These are phyloP conservation scores for Podila clonocystis DNA, from an alignment of 192 early-diverging fungal genomes.

Conservation along the genomic window DNA sequence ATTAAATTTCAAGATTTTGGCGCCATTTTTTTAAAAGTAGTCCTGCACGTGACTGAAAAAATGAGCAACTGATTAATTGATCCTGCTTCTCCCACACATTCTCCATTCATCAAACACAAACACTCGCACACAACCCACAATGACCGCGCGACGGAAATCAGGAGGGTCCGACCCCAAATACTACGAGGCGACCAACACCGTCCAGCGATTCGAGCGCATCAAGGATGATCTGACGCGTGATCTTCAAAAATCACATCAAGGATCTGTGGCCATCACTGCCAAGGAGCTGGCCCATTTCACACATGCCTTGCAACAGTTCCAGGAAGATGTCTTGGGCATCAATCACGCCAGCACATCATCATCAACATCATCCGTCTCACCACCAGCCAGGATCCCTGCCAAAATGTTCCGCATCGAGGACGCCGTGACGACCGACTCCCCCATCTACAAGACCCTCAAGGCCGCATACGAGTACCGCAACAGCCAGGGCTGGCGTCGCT, in stretches of 20 bases:
- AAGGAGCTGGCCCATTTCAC: constrained; percentile 54
- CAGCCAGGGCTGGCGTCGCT: constrained; percentile 47
- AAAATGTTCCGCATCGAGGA: constrained; percentile 56
- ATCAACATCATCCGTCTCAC: neutral
- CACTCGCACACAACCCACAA: neutral
- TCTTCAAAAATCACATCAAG: constrained; percentile 31
- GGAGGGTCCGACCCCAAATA: constrained; percentile 26
- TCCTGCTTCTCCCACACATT: neutral
- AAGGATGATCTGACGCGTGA: constrained; percentile 35
- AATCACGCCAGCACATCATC: constrained; percentile 6
- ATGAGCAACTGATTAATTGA: neutral
- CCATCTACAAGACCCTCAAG: constrained; percentile 52
- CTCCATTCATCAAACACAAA: neutral
- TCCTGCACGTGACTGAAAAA: too few species aligned
- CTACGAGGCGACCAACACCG: constrained; percentile 53
- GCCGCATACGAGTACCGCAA: constrained; percentile 56
- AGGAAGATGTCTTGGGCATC: constrained; percentile 59
- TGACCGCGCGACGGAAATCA: constrained; percentile 35
- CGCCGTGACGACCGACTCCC: constrained; percentile 20
- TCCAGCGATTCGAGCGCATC: constrained; percentile 53
- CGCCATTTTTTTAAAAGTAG: too few species aligned
- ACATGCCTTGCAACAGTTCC: constrained; percentile 58
- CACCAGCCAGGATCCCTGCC: constrained; percentile 54
- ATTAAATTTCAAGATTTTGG: too few species aligned
- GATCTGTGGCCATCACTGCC: constrained; percentile 37